These are phyloP conservation scores for Marsdenia floribunda DNA, from an alignment of 257 asterid genomes.

Conservation along the genomic window DNA sequence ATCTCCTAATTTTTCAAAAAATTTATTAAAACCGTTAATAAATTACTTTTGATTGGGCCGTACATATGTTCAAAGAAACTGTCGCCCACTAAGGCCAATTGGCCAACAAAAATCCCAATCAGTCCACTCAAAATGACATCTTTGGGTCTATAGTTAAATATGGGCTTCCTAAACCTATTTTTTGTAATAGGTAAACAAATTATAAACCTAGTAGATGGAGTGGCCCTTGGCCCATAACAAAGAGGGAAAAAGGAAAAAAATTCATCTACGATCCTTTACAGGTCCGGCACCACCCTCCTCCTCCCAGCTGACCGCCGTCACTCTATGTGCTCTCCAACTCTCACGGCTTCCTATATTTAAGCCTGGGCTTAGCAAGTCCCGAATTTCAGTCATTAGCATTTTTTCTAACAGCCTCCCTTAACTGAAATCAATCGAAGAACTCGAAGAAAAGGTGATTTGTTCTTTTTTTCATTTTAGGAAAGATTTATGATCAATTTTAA, in stretches of 20 bases:
- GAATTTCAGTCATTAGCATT: neutral
- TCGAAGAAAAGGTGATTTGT: neutral
- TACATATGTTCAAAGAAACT: too few relatives aligned
- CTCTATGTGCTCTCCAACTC: neutral
- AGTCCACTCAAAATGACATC: too few relatives aligned
- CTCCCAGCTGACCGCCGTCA: neutral
- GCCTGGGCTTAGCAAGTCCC: neutral
- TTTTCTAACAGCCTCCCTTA: neutral
- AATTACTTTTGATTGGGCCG: too few relatives aligned
- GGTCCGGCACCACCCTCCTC: neutral
- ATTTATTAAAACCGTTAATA: too few relatives aligned
- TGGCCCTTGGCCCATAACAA: neutral
- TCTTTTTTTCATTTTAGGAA: neutral
- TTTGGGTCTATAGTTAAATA: too few relatives aligned
- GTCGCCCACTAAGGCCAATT: too few relatives aligned
- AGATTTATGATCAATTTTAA: neutral
- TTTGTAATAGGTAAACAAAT: neutral
- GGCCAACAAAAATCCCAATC: too few relatives aligned
- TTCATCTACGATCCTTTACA: neutral
- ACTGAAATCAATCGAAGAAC: neutral
- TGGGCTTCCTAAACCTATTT: neutral
- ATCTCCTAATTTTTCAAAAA: too few relatives aligned
- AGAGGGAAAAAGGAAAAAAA: neutral
- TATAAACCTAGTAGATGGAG: neutral
- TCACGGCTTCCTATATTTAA: neutral